phyloP scores from a whole-genome alignment of 1,139 yeast genomes.

The Yamadazyma triangularis region DNA sequence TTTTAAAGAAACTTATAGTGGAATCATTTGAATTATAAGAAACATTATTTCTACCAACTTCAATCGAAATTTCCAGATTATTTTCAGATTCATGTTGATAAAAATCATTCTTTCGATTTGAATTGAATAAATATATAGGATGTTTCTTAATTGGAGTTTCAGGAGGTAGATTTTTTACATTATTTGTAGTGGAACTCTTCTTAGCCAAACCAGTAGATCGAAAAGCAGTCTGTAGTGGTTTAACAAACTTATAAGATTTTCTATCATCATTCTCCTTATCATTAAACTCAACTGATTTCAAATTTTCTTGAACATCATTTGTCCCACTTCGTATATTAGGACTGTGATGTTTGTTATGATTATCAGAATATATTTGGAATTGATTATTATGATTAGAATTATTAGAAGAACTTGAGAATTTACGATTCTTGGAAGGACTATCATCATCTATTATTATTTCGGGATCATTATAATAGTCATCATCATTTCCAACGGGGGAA shows the following conservation, averaged over 20 bases:
- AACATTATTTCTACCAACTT: conserved; percentile 34
- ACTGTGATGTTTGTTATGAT: conserved; percentile 1
- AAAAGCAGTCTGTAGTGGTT: conserved; percentile 84
- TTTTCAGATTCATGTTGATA: conserved; percentile 5
- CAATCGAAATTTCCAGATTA: conserved; percentile 27
- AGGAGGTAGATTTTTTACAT: conserved; percentile 47
- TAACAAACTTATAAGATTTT: conserved; percentile 62
- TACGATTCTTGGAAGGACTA: conserved; percentile 31
- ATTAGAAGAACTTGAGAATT: conserved; percentile 19
- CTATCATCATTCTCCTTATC: conserved; percentile 33
- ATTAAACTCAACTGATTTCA: conserved; percentile 12
- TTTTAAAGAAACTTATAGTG: conserved; percentile 33
- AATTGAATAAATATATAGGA: conserved; percentile 38
- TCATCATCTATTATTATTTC: conserved; percentile 22
- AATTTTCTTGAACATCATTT: not conserved
- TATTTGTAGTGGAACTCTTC: conserved; percentile 43
- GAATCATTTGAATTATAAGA: conserved; percentile 22
- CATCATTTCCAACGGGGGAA: conserved; percentile 14
- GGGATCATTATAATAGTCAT: conserved; percentile 29
- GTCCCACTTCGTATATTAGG: not conserved
- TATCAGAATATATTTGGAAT: conserved; percentile 18
- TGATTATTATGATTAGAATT: conserved; percentile 2
- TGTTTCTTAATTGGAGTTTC: conserved; percentile 79
- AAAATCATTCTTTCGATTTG: conserved; percentile 1
- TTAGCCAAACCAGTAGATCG: conserved; percentile 71